Base-by-base conservation (phyloP, 1,284 basidiomycete genomes). In the Taiwanofungus camphoratus region DNA sequence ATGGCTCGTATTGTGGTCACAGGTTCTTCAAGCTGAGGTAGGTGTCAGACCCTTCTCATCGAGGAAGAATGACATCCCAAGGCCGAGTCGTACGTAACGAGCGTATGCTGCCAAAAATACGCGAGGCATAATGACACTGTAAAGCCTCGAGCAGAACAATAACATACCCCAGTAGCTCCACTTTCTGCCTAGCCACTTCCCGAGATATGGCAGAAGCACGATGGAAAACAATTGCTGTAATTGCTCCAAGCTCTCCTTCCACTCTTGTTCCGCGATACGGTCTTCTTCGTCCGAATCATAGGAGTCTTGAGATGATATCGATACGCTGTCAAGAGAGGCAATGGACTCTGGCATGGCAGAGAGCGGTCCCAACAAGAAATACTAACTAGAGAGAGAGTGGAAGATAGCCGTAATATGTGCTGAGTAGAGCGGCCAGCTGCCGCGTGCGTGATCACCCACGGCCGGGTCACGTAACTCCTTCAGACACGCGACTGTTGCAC, bases 181-280 rank as follows among this genome's bases (percentile, higher is more conserved):
- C 60, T 77, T 78, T 53, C 92, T 73, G 24, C 92, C 92, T 32
- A 92, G 63, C 79, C 84, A 94, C 62, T 90, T 93, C 36, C 92
- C 92, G 47, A 92, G 63, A 67, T 84, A 87, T 2, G 92, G 92
- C 44, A 95, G 70, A 39, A 94, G 68, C 32, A 94, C 81, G 47
- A 92, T 71, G 32, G 86, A 78, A 44, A 91, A 63, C 21, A 95
- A 76, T 55, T 89, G 76, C 58, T 89, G 81, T 36, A 96, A 74
- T 62, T 96, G 90, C 50, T 79, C 68, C 41, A 95, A 57, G 57
- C 84, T 88, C 64, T 95, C 92, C 57, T 92, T 86, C 92, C 92
- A 95, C 68, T 96, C 92, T 56, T 86, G 75, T 63, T 92, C 87
- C 6, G 88, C 87, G 45, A 89, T 68, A 13, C 77, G 78, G 49